These are phyloP conservation scores for Volvox africanus DNA, from an alignment of 139 green algal genomes.

Conservation along the genomic window DNA sequence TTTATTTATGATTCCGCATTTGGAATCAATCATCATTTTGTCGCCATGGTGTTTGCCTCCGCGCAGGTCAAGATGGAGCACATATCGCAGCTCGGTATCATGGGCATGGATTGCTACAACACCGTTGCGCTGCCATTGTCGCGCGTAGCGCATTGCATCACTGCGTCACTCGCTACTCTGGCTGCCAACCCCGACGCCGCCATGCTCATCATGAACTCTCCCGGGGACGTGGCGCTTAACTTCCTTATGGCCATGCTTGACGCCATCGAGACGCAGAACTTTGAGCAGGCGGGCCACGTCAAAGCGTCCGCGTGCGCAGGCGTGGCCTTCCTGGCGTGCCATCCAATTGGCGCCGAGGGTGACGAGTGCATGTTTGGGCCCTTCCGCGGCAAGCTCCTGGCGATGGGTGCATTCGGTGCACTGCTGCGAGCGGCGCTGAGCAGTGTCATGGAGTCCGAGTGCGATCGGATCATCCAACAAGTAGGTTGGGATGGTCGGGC, in stretches of 20 bases:
- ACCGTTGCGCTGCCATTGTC: constrained; percentile 59
- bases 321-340: constrained; percentile 81
- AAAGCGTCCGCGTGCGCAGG: constrained; percentile 75
- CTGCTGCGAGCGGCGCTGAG: constrained; percentile 76
- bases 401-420: constrained; percentile 61
- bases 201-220: constrained; percentile 69
- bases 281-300: constrained; percentile 69
- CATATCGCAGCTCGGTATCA: constrained; percentile 62
- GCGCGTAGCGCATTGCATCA: constrained; percentile 69
- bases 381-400: constrained; percentile 57
- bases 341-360: constrained; percentile 74
- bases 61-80: constrained; percentile 66
- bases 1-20: too few species aligned
- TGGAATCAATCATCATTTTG: too few species aligned
- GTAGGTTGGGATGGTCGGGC: not conserved
- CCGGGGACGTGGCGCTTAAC: constrained; percentile 57
- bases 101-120: constrained; percentile 65
- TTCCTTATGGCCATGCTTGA: constrained; percentile 69
- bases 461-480: constrained; percentile 77
- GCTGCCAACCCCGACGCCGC: constrained; percentile 64
- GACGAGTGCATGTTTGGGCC: constrained; percentile 65
- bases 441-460: constrained; percentile 62
- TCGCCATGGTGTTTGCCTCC: too few species aligned
- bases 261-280: constrained; percentile 57
- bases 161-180: constrained; percentile 67